Base-by-base conservation (phyloP, 768 basidiomycete species). In the Wakefieldia striispora region DNA sequence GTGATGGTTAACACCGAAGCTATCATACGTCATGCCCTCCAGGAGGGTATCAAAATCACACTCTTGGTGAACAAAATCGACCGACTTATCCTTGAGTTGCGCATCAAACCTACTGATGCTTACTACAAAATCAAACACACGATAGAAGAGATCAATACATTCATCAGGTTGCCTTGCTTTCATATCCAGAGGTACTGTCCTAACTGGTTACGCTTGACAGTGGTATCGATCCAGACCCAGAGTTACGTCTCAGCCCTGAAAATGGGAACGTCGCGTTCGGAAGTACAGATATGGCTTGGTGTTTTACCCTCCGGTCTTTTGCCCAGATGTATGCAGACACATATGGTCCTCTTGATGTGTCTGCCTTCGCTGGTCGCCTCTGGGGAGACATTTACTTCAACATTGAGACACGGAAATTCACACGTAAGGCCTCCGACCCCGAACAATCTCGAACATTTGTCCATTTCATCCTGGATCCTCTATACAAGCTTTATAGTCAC, bases 41-140 rank as follows among this genome's bases (percentile, higher is more conserved):
- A 90, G 74, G 92, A 98, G 71, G 80, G 82, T 47, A 74, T 94
- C 62, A 88, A 90, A 76, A 87, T 94, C 54, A 92, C 89, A 8
- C 81, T 99, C 40, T 85, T 99, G 29, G 81, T 99, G 55, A 99
- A 99, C 77, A 99, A 99, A 77, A 86, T 99, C 63, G 97, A 99
- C 71, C 81, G 97, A 47, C 81, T 99, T 43, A 97, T 98, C 55
- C 82, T 99, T 47, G 97, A 99, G 71, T 76, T 99, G 49, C 85
- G 97, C 40, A 85, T 99, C 63, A 95, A 95, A 62, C 97, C 97
- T 47, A 74, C 85, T 36, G 97, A 99, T 61, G 97, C 97, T 0
- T 99, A 91, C 75, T 97, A 95, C 75, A 99, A 99, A 77, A 92
- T 99, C 57, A 95, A 92, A 69, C 95, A 98, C 66, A 97, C 95